These are phyloP conservation scores for Globisporangium lucens DNA, from an alignment of 352 stramenopile genomes.

Conservation along the genomic window DNA sequence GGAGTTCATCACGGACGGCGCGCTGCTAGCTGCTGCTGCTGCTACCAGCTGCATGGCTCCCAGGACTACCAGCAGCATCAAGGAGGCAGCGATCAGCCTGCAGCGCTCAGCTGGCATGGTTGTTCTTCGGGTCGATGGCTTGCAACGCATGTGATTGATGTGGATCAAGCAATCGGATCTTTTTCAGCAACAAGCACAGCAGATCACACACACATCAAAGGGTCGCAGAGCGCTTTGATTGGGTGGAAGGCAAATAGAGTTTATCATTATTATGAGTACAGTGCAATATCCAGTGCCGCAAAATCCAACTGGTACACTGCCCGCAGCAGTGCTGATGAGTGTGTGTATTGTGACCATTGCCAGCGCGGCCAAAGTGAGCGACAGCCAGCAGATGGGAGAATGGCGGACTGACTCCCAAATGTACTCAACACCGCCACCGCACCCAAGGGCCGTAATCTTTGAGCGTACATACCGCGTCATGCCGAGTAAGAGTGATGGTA, in stretches of 20 bases:
- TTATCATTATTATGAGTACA: not conserved
- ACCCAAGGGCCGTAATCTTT: not conserved
- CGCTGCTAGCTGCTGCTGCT: not conserved
- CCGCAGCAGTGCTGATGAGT: not conserved
- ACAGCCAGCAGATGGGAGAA: not conserved
- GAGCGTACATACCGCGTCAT: not conserved
- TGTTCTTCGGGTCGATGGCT: not conserved
- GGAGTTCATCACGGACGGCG: slow-evolving; percentile 34
- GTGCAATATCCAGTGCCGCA: not conserved
- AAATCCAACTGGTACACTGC: not conserved
- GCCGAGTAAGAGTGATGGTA: not conserved
- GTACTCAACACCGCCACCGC: not conserved
- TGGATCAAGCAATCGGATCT: not conserved
- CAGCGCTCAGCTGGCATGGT: not conserved
- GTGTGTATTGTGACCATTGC: not conserved
- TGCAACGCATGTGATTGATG: not conserved
- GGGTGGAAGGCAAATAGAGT: not conserved
- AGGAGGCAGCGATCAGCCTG: not conserved
- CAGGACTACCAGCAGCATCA: not conserved
- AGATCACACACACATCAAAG: not conserved
- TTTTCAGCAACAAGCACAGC: not conserved
- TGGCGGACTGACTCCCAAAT: not conserved
- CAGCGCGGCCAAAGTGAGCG: not conserved
- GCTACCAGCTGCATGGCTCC: not conserved
- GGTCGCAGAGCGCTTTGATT: slow-evolving; percentile 3